Base-by-base conservation (phyloP, 257 asterid genomes). In the Capsicum baccatum region DNA sequence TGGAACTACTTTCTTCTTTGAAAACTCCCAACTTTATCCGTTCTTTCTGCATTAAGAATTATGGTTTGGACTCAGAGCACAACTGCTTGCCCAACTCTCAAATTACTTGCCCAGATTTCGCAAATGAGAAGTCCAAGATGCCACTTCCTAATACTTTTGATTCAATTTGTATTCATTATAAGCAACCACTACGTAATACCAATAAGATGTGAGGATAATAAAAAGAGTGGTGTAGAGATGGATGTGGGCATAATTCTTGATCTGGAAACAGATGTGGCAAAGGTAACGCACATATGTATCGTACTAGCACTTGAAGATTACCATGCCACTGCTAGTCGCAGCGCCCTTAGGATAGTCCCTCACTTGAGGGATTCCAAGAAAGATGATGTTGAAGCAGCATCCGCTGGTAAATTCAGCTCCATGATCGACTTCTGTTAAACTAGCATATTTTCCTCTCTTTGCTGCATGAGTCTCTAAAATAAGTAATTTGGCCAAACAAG, bases 161-260 rank as follows among this genome's bases (percentile, higher is more conserved):
- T 85, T n/a, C 79, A 11, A 16, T 0, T 50, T 19, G 4, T 83
- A 26, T 59, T 83, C 74, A 21, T 74, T 63, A 26, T 39, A 16
- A 83, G 48, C 48, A 44, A 44, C 85, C 11, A 21, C 8, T 59
- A 44, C 55, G 69, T 42, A 14, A 50, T 6, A 26, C 19, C 7
- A 74, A 21, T 74, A 74, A 74, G n/a, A 6, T 78, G 71, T 37
- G 58, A 39, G 14, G 83, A 83, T 35, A 60, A 79, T 50, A 73
- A 82, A 42, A 83, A 26, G 1, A 76, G 42, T 59, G 84, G 0
- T 5, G 42, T 8, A 73, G 19, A 73, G 55, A 86, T 84, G 42
- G 87, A 89, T 62, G 87, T 91, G 12, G 94, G 94, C 13, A 55
- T 91, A 6, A 86, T 91, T 83, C 90, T 90, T 59, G 91, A 91